These are phyloP conservation scores for Rasamsonia emersonii DNA, from an alignment of 2,329 filamentous ascomycete species.

Conservation along the genomic window DNA sequence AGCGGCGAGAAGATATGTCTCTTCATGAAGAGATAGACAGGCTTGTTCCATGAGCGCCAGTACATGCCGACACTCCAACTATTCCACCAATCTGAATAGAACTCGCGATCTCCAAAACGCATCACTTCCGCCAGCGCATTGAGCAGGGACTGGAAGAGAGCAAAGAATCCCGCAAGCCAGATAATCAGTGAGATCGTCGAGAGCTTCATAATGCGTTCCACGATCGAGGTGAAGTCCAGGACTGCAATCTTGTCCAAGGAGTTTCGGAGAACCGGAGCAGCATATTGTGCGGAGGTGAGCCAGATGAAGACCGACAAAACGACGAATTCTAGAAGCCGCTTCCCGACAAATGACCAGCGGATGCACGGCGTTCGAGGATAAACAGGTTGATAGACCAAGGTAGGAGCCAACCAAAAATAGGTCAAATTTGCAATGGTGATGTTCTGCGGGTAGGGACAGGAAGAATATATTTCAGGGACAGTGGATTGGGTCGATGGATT, in stretches of 20 bases:
- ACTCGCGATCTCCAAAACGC: conserved; percentile 83
- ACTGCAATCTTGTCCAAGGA: conserved; percentile 79
- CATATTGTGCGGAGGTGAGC: conserved; percentile 91
- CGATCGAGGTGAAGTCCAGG: conserved; percentile 69
- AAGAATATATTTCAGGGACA: conserved; percentile 70
- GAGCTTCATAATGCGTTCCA: conserved; percentile 87
- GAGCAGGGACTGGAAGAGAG: conserved; percentile 83
- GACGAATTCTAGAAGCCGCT: conserved; percentile 69
- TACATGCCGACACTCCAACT: conserved; percentile 75
- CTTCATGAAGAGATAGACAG: conserved; percentile 94
- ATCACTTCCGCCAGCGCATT: conserved; percentile 88
- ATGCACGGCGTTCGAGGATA: conserved; percentile 79
- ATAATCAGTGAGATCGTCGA: conserved; percentile 92
- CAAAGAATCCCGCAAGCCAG: conserved; percentile 97
- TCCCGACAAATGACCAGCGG: conserved; percentile 79
- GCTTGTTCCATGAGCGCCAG: conserved; percentile 97
- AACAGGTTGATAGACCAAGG: conserved; percentile 90
- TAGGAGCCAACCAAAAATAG: conserved; percentile 98
- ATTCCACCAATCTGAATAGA: conserved; percentile 99
- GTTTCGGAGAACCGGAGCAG: conserved; percentile 79
- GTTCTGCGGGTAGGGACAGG: conserved; percentile 83
- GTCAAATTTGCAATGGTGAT: conserved; percentile 79
- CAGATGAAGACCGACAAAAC: conserved; percentile 83
- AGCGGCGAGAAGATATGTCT: conserved; percentile 87
- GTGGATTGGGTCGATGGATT: conserved; percentile 61